Base-by-base conservation (phyloP, 805 yeast genomes). In the Naumovozyma dairenensis region DNA sequence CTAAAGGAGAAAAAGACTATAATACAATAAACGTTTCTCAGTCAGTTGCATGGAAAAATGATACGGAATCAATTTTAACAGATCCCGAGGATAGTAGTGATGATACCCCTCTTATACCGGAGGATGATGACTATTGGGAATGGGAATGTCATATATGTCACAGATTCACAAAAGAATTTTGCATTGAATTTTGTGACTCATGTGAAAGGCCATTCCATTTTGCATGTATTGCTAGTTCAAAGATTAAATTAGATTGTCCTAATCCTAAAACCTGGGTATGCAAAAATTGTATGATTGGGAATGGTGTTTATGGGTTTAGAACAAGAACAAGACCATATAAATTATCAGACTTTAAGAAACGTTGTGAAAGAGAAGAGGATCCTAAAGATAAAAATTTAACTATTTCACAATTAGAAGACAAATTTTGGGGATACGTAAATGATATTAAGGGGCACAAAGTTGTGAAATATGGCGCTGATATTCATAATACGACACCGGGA, bases 261-360 rank as follows among this genome's bases (percentile, higher is more conserved):
- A 26, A 13, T 9, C 7, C 6, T 6, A 15, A 6, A 5, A 15
- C 15, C 3, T 87, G 95, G 94, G 78, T 69, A 49, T 87, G 97
- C 55, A 80, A 79, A 32, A 71, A 70, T 36, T 87, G 97, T 56
- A 62, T 87, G n/a, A 65, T 80, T 10, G 95, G 94, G 0, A 79
- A 83, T 26, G 89, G 92, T 1, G 86, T 77, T 42, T 87, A 84
- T 49, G 94, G 94, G 1, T 87, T 89, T 54, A 87, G 80, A 42
- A 92, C 81, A 43, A 63, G 66, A 1, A 70, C 76, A 1, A 52
- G 63, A 14, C 60, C 63, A 28, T 78, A 79, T 49, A 63, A 78
- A 0, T 57, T 83, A 12, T 55, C 61, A 0, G 77, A 79, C 36
- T 87, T 86, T 53, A 67, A 71, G 42, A 54, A 67, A 4, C 60